Conservation (phyloP, 176 grass and related monocot species). For the Leersia perrieri region DNA sequence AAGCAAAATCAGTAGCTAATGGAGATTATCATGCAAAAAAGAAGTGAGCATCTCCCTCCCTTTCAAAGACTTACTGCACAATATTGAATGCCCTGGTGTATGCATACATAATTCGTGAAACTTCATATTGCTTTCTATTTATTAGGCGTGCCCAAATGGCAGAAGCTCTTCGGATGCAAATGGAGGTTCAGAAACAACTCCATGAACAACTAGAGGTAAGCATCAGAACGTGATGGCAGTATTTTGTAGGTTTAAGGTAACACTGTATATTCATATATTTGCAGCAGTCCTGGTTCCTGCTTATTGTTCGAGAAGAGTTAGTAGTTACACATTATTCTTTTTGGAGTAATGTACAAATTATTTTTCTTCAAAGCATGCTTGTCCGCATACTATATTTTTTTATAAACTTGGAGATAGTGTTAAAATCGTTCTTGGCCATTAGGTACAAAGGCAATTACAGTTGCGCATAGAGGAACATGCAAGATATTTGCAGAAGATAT, state of each 20-base stretch:
- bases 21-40: slow-evolving; percentile 38
- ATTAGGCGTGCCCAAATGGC: slow-evolving; percentile 53
- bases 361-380: neutral
- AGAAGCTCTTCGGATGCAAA: slow-evolving; percentile 79
- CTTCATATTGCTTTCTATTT: neutral
- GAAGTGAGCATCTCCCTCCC: slow-evolving; percentile 42
- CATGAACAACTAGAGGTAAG: slow-evolving; percentile 79
- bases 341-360: neutral
- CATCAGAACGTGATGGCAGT: neutral
- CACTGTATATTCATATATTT: neutral
- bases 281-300: neutral
- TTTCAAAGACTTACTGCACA: neutral
- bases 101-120: neutral
- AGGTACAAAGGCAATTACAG: slow-evolving; percentile 81
- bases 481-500: slow-evolving; percentile 77
- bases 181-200: slow-evolving; percentile 91
- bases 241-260: neutral
- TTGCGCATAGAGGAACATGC: slow-evolving; percentile 80
- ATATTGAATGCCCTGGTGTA: too few relatives aligned
- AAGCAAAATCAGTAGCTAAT: slow-evolving; percentile 22
- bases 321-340: neutral
- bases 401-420: neutral
- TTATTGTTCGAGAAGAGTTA: neutral
- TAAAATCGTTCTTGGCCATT: neutral
- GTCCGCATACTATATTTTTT: neutral